Percentiles rank a stretch among this genome's conserved stretches.
phyloP scores from a whole-genome alignment of 176 grass and related monocot genomes.

The Otatea glauca region DNA sequence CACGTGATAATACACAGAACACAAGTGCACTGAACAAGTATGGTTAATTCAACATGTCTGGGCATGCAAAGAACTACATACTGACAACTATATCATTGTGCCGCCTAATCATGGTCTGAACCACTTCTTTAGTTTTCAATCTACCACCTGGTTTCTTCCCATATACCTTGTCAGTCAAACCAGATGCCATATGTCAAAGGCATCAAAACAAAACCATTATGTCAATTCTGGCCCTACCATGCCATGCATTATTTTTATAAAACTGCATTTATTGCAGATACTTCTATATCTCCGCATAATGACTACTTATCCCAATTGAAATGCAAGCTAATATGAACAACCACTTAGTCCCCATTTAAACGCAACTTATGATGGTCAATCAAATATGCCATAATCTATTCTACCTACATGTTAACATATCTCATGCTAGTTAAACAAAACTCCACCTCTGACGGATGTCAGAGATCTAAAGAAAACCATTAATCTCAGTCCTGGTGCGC shows the following conservation, averaged over 20 bases:
- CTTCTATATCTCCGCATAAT: background rate
- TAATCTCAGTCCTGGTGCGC: background rate
- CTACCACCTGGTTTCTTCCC: slow-evolving; percentile 10
- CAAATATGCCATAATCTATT: background rate
- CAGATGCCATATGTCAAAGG: slow-evolving; percentile 16
- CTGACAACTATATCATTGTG: background rate
- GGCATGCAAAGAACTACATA: background rate
- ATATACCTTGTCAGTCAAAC: background rate
- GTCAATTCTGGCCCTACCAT: background rate
- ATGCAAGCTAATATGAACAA: slow-evolving; percentile 8
- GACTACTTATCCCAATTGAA: background rate
- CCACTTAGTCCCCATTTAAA: background rate
- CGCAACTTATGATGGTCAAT: background rate
- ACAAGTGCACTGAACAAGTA: slow-evolving; percentile 15
- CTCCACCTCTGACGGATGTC: background rate
- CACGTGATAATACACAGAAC: background rate
- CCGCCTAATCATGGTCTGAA: background rate
- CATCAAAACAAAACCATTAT: slow-evolving; percentile 18
- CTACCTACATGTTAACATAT: background rate
- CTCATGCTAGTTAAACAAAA: background rate
- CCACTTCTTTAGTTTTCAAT: slow-evolving; percentile 11
- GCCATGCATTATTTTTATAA: background rate
- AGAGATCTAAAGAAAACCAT: background rate
- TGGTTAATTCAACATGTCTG: background rate
- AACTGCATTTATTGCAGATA: slow-evolving; percentile 10